Conservation (phyloP, 139 green algal genomes). For the Micractinium sp. region DNA sequence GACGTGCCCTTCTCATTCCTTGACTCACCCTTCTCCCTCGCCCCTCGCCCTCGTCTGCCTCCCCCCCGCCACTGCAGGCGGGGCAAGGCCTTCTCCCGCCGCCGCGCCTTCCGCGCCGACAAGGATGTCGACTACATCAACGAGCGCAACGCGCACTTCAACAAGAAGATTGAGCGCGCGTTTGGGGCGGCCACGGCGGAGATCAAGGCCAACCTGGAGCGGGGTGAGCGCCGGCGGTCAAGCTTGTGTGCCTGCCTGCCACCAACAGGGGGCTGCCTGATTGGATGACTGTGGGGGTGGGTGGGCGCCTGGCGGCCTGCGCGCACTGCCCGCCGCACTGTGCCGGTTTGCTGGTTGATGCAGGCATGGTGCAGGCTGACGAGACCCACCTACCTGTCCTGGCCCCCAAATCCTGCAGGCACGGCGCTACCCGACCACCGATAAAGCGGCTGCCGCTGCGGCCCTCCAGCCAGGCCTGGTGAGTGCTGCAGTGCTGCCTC, state of each 20-base stretch:
- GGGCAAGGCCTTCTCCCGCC: slow-evolving; percentile 1
- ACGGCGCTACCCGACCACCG: slow-evolving; percentile 94
- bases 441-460: no score
- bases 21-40: no score
- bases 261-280: no score
- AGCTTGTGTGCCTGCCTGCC: background rate
- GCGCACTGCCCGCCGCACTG: no score
- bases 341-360: no score
- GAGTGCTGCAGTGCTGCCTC: no score
- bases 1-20: background rate
- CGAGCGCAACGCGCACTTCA: slow-evolving; percentile 95
- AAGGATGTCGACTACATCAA: slow-evolving; percentile 97
- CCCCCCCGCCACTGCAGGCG: background rate
- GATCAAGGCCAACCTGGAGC: slow-evolving; percentile 98
- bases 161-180: slow-evolving; percentile 94
- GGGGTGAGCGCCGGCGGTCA: slow-evolving; percentile 45
- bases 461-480: background rate
- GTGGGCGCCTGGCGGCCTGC: no score
- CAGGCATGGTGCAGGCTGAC: background rate
- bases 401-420: slow-evolving; percentile 28
- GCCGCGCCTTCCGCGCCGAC: background rate
- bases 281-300: no score
- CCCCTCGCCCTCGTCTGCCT: no score
- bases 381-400: background rate
- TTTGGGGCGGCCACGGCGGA: slow-evolving; percentile 87